Conservation (phyloP, 2,329 filamentous ascomycete genomes). For the Diaporthe amygdali region DNA sequence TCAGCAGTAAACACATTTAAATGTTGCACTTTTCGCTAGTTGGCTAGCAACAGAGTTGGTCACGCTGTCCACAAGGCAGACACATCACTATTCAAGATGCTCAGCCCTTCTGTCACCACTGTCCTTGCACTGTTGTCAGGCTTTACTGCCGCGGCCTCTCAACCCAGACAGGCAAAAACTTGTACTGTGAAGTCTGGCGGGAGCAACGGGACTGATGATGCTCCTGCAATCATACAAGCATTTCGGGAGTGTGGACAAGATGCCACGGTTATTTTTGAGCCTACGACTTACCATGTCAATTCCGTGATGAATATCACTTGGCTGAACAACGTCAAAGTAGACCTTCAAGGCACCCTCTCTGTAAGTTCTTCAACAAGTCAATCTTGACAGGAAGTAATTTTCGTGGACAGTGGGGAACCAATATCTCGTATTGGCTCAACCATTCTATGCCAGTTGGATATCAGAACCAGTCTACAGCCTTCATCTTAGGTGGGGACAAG, state of each 20-base stretch:
- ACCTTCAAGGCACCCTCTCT: conserved; percentile 45
- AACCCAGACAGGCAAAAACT: background rate
- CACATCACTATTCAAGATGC: background rate
- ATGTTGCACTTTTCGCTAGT: background rate
- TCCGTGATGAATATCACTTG: conserved; percentile 49
- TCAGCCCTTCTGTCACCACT: background rate
- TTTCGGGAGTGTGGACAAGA: conserved; percentile 45
- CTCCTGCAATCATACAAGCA: conserved; percentile 45
- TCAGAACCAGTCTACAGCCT: conserved; percentile 53
- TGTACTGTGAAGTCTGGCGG: conserved; percentile 13
- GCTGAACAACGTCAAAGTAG: conserved; percentile 47
- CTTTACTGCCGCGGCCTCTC: background rate
- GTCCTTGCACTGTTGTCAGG: background rate
- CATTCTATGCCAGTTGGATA: conserved; percentile 49
- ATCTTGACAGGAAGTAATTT: background rate
- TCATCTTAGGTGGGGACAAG: conserved; percentile 52
- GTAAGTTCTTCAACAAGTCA: conserved; percentile 23
- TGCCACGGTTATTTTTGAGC: conserved; percentile 46
- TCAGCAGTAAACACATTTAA: background rate
- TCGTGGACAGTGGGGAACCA: conserved; percentile 37
- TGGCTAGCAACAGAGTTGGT: background rate
- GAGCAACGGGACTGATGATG: conserved; percentile 38
- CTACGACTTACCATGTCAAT: conserved; percentile 48
- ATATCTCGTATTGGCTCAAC: conserved; percentile 51
- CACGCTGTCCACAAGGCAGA: background rate